These are phyloP conservation scores for Heliamphora exappendiculata DNA, from an alignment of 148 eudicot genomes.

Conservation along the genomic window DNA sequence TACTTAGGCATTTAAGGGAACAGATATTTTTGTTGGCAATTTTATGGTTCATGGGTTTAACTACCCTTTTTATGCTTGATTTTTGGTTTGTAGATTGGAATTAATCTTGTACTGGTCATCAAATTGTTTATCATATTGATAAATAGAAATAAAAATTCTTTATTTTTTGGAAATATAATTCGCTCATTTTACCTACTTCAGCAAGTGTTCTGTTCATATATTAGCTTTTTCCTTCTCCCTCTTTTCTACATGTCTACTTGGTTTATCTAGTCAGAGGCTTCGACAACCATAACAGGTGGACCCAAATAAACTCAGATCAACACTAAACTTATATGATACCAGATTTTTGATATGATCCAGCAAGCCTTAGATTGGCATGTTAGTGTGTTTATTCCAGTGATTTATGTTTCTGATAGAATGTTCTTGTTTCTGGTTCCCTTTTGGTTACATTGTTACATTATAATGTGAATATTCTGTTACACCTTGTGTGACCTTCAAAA, in stretches of 20 bases:
- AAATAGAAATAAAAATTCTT: background rate
- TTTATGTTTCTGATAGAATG: too few relatives aligned
- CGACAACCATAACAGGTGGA: background rate
- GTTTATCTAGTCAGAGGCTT: background rate
- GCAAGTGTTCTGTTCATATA: background rate
- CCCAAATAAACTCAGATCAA: constrained; percentile 2
- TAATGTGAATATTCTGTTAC: too few relatives aligned
- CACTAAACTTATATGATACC: too few relatives aligned
- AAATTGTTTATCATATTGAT: background rate
- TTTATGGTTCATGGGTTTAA: background rate
- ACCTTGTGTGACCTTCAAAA: too few relatives aligned
- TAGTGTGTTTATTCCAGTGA: too few relatives aligned
- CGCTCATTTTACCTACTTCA: background rate
- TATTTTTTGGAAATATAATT: background rate
- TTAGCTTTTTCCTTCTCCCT: background rate
- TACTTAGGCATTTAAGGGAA: background rate
- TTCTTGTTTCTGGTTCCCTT: too few relatives aligned
- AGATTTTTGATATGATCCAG: too few relatives aligned
- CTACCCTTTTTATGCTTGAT: background rate
- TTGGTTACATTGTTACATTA: too few relatives aligned
- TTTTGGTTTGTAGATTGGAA: background rate
- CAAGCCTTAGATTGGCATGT: too few relatives aligned
- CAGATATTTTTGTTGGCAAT: background rate
- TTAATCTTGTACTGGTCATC: background rate
- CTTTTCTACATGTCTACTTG: background rate